A percentile compares a stretch with the other conserved stretches of the same genome.
phyloP scores from a whole-genome alignment of 2,329 filamentous ascomycete species.

The Phoma sp. region DNA sequence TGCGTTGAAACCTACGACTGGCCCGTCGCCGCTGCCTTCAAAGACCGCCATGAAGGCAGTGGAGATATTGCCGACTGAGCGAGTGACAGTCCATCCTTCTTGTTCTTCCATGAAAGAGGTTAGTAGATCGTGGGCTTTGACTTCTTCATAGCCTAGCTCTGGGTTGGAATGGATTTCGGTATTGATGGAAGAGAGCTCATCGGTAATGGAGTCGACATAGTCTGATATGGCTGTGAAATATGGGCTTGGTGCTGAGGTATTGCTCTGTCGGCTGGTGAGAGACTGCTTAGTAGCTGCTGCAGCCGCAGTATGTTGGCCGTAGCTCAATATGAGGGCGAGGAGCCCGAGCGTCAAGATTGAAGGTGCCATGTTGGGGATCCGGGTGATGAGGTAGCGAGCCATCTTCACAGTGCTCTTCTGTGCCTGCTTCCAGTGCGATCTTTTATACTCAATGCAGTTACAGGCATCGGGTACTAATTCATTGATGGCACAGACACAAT shows the following conservation, averaged over 20 bases:
- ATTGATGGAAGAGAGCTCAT: constrained; percentile 53
- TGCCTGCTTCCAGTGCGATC: no score
- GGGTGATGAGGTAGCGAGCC: constrained; percentile 1
- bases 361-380: constrained; percentile 4
- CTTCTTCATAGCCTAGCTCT: constrained; percentile 57
- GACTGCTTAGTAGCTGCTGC: not conserved
- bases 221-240: constrained; percentile 20
- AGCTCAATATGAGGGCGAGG: constrained; percentile 4
- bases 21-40: constrained; percentile 37
- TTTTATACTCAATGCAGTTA: not conserved
- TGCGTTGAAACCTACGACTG: constrained; percentile 55
- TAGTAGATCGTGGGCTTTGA: constrained; percentile 58
- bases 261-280: constrained; percentile 11
- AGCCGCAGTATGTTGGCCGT: not conserved
- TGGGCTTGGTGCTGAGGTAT: constrained; percentile 3
- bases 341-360: constrained; percentile 9
- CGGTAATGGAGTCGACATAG: constrained; percentile 20
- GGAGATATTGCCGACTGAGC: constrained; percentile 42
- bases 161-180: constrained; percentile 60
- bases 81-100: constrained; percentile 34
- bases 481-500: no score
- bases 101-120: constrained; percentile 55
- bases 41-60: constrained; percentile 43
- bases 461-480: not conserved
- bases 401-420: not conserved